A percentile compares a stretch with the other conserved stretches of the same genome.
phyloP scores from a whole-genome alignment of 2,329 filamentous ascomycete genomes.

The Mollisiaceae sp. region DNA sequence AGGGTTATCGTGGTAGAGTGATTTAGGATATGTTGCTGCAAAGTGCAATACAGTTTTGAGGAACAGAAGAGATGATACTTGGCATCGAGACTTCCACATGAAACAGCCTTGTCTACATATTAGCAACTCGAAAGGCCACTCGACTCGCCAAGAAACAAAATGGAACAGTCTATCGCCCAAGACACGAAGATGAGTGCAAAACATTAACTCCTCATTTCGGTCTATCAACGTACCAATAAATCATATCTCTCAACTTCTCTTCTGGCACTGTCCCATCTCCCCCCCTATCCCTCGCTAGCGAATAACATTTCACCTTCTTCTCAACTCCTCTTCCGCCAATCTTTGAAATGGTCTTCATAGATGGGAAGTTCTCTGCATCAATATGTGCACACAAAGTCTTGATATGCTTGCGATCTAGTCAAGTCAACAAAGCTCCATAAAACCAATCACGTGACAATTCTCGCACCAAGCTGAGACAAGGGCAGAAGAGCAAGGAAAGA shows the following conservation, averaged over 20 bases:
- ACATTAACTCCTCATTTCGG: background rate
- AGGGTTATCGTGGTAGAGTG: no score
- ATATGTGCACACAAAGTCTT: slow-evolving; percentile 21
- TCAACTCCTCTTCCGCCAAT: slow-evolving; percentile 17
- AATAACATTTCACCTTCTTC: slow-evolving; percentile 16
- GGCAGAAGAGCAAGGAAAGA: background rate
- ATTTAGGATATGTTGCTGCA: background rate
- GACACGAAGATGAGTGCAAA: background rate
- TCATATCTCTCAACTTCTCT: slow-evolving; percentile 24
- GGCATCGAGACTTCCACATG: no score
- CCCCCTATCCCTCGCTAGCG: slow-evolving; percentile 20
- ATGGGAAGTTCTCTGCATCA: slow-evolving; percentile 24
- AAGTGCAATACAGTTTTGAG: no score
- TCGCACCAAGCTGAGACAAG: background rate
- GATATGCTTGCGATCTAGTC: slow-evolving; percentile 21
- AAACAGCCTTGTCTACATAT: no score
- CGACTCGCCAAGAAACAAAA: background rate
- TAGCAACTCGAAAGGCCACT: background rate
- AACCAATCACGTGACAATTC: background rate
- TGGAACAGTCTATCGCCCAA: background rate
- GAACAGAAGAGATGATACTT: no score
- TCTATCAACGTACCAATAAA: slow-evolving; percentile 23
- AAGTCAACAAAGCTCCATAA: background rate
- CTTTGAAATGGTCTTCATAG: slow-evolving; percentile 22
- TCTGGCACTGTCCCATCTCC: slow-evolving; percentile 18